phyloP scores from a whole-genome alignment of 108 stramenopile species.

The Phaeodactylum tricornutum region DNA sequence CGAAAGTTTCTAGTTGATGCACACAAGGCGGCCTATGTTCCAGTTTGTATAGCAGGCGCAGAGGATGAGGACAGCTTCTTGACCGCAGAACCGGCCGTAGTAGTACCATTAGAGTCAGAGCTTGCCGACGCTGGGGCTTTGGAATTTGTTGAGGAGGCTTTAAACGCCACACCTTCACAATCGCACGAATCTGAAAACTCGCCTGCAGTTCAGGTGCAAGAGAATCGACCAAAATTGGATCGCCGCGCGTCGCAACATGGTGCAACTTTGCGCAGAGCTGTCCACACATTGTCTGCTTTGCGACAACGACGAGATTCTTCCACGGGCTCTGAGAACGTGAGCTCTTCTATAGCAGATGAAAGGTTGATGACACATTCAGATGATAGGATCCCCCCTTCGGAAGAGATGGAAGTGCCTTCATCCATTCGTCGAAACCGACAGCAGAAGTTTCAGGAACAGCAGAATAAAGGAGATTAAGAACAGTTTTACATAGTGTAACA shows the following conservation, averaged over 20 bases:
- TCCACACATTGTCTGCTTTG: neutral
- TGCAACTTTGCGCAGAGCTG: neutral
- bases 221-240: neutral
- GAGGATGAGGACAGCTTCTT: slow-evolving; percentile 17
- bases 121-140: neutral
- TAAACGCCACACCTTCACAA: neutral
- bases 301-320: no score
- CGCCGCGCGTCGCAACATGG: neutral
- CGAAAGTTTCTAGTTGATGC: slow-evolving; percentile 74
- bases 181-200: neutral
- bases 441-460: no score
- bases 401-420: no score
- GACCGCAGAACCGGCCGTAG: slow-evolving; percentile 37
- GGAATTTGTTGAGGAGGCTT: no score
- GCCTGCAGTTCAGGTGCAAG: neutral
- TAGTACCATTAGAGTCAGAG: slow-evolving; percentile 8
- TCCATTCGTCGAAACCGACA: no score
- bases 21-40: slow-evolving; percentile 85
- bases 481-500: no score
- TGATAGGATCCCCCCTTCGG: no score
- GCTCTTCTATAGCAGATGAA: no score
- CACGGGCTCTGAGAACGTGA: no score
- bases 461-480: no score
- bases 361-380: no score
- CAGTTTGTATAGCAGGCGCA: slow-evolving; percentile 75